Base-by-base conservation (phyloP, 2,329 filamentous ascomycete genomes). In the Nigrospora oryzae region DNA sequence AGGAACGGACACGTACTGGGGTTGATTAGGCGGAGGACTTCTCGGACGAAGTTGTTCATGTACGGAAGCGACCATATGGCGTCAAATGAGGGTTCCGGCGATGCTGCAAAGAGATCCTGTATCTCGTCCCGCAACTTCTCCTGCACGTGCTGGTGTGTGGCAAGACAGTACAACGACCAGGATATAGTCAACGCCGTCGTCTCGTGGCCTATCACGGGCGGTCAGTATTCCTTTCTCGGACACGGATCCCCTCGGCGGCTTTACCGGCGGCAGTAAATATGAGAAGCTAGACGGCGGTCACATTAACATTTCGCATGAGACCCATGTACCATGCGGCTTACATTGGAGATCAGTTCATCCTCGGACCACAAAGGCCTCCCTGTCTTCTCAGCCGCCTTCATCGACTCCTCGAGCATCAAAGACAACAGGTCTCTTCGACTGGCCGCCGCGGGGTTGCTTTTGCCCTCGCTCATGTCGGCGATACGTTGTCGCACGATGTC, bases 11-110 rank as follows among this genome's bases (percentile, higher is more conserved):
- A 52, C 56, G 32, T 51, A 62, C 61, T 46, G 5, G 64, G 62
- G 6, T 54, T 48, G 48, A 60, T 61, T 10, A 66, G 14, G 11
- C 65, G 55, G 5, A 68, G 46, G 3, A 59, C 48, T 45, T 69
- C 65, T 23, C 56, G 56, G 17, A 62, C 43, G 46, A 68, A 65
- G 31, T 60, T 58, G 46, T 64, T 51, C 7, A 68, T 47, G 47
- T 64, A 67, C 0, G 50, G 54, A 3, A 67, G 49, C 4, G 35
- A 46, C 11, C 55, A 56, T 11, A 66, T 56, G 1, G 60, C 50
- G 13, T 50, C 52, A 43, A 57, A 59, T 11, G 51, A 48, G 12
- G 58, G 57, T 7, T 52, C 32, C 1, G 50, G 34, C 30, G 38
- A 45, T 1, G 36, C 35, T 2, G 46, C 32, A 8, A 57, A 45